Conservation (phyloP, 2,329 filamentous ascomycete genomes). For the Exophiala sp. region DNA sequence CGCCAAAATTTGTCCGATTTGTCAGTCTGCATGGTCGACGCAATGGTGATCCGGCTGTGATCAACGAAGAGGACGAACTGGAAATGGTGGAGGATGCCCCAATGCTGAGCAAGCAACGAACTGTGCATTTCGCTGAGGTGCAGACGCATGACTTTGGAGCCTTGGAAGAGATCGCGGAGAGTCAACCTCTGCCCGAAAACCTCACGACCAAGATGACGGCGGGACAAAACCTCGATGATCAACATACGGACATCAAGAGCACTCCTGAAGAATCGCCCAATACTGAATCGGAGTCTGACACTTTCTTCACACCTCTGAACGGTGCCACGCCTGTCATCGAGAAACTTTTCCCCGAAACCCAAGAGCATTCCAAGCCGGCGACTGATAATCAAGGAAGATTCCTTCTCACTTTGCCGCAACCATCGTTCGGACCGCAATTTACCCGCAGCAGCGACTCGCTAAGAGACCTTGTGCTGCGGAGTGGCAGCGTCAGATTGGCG, state of each 20-base stretch:
- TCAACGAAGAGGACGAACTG: constrained; percentile 18
- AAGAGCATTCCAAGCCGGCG: neutral
- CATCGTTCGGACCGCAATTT: constrained; percentile 6
- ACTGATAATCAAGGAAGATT: neutral
- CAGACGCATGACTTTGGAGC: neutral
- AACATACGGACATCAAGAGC: neutral
- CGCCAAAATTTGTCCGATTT: constrained; percentile 23
- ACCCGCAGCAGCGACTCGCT: constrained; percentile 4
- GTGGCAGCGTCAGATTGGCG: neutral
- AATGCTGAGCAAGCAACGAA: neutral
- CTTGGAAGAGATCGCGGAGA: neutral
- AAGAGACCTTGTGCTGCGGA: constrained; percentile 2
- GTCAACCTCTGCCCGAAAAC: neutral
- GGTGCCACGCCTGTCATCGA: constrained; percentile 3
- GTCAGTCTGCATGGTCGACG: constrained; percentile 23
- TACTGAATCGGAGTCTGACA: constrained; percentile 1
- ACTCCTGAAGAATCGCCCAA: neutral
- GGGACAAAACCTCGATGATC: neutral
- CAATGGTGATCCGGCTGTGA: constrained; percentile 11
- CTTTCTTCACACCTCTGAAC: constrained; percentile 8
- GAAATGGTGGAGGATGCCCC: constrained; percentile 10
- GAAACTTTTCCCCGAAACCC: neutral
- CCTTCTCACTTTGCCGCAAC: constrained; percentile 5
- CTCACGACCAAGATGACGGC: neutral
- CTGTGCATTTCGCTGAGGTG: neutral